These are phyloP conservation scores for Solanum rostratum DNA, from an alignment of 257 asterid species.

Conservation along the genomic window DNA sequence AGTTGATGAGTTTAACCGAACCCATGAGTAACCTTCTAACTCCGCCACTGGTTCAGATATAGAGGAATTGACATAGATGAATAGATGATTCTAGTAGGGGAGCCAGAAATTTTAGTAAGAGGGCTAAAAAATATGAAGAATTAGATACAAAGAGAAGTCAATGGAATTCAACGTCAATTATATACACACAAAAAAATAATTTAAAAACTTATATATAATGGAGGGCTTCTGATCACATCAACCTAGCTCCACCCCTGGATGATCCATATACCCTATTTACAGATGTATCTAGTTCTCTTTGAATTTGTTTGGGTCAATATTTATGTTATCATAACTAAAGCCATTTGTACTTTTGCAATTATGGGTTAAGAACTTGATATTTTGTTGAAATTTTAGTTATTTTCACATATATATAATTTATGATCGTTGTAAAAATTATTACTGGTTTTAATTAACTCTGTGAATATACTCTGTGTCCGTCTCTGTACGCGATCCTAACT, in stretches of 20 bases:
- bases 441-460: no score
- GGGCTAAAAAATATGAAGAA: not conserved
- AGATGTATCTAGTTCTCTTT: not conserved
- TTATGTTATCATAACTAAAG: not conserved
- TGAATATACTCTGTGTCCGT: not conserved
- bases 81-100: no score
- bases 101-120: no score
- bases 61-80: not conserved
- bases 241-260: not conserved
- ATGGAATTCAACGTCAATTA: not conserved
- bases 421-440: not conserved
- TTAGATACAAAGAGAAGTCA: not conserved
- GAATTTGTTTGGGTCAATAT: not conserved
- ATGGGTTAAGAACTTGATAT: not conserved
- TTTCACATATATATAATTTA: not conserved
- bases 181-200: no score
- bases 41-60: not conserved
- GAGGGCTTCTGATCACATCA: not conserved
- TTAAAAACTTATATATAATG: no score
- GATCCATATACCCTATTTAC: not conserved
- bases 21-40: not conserved
- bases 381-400: not conserved
- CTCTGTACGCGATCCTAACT: not conserved
- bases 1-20: not conserved
- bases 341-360: not conserved